Evolutionary conservation across 306 rosid species (phyloP), one percentile per base, ranked within the genome.

Genomic region (Trifolium subterraneum): DNA sequence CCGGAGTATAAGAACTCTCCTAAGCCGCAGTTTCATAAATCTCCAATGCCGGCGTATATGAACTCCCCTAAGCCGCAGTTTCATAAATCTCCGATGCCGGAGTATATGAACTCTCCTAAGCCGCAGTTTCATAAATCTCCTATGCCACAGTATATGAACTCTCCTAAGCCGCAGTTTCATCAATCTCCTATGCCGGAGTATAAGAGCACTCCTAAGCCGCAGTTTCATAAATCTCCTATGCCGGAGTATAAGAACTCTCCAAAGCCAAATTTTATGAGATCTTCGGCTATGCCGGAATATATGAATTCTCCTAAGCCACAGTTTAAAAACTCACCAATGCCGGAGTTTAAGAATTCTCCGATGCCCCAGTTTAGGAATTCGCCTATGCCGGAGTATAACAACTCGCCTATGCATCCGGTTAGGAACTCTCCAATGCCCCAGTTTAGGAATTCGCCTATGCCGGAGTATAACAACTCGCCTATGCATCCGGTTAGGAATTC

Each of bases 301-400:
- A 19, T 0, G 6, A 35, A 13, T 6, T 50, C 79, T 15, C 79
- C 77, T 0, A 27, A 44, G 4, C 63, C 70, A 41, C 41, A 3
- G 7, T 31, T 14, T 29, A 20, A 0, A 2, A 20, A 42, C 20
- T 67, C 76, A 19, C 79, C 78, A 1, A 44, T 16, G 22, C 70
- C 50, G 1, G 54, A 65, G 1, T 79, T 9, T 35, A 16, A 0
- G 2, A 71, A 31, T 14, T 72, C 82, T 5, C 78, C 83, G 6
- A 10, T 1, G 6, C 47, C 74, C 2, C 19, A 71, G 3, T 38
- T 9, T 29, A 10, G 1, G 0, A 59, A 13, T 20, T 60, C 81
- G 0, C 82, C 82, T 10, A 11, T 4, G 4, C 41, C 69, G 0
- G 18, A 76, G 0, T 76, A n/a, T n/a, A n/a, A n/a, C n/a, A n/a